These are phyloP conservation scores for Aurifilum marmelostoma DNA, from an alignment of 2,329 filamentous ascomycete genomes.

Conservation along the genomic window DNA sequence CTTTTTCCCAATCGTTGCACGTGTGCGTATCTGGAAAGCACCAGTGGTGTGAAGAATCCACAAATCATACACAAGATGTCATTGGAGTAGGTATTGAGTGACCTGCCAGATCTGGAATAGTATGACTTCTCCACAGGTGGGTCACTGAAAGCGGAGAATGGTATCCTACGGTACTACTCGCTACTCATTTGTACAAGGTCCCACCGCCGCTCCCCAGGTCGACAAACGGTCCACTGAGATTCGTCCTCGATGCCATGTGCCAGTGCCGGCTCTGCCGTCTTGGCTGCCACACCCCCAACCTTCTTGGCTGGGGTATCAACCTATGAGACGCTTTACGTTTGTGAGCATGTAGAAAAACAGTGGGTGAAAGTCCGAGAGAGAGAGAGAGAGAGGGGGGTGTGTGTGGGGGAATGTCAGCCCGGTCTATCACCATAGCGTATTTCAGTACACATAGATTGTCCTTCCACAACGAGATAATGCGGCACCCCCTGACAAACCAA, in stretches of 20 bases:
- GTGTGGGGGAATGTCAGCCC: background rate
- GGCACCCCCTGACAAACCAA: background rate
- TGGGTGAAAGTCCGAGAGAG: background rate
- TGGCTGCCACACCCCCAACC: background rate
- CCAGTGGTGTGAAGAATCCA: background rate
- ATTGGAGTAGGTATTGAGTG: background rate
- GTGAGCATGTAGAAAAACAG: background rate
- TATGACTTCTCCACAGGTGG: background rate
- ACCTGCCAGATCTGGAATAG: slow-evolving; percentile 9
- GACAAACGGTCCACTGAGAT: slow-evolving; percentile 16
- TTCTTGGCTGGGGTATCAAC: background rate
- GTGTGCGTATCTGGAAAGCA: background rate
- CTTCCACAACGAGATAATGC: background rate
- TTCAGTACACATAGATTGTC: background rate
- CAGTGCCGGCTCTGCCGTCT: slow-evolving; percentile 1
- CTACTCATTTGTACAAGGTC: too few species aligned
- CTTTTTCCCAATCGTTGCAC: background rate
- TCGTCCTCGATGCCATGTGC: slow-evolving; percentile 14
- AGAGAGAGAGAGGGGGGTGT: background rate
- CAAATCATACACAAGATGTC: background rate
- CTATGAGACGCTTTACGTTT: slow-evolving; percentile 7
- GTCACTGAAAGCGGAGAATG: slow-evolving; percentile 3
- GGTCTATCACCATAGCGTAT: background rate
- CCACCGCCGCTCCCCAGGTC: background rate
- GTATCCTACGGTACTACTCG: slow-evolving; percentile 3